Evolutionary conservation across 352 stramenopile species (phyloP).

Genomic region (Globisporangium sylvaticum): DNA sequence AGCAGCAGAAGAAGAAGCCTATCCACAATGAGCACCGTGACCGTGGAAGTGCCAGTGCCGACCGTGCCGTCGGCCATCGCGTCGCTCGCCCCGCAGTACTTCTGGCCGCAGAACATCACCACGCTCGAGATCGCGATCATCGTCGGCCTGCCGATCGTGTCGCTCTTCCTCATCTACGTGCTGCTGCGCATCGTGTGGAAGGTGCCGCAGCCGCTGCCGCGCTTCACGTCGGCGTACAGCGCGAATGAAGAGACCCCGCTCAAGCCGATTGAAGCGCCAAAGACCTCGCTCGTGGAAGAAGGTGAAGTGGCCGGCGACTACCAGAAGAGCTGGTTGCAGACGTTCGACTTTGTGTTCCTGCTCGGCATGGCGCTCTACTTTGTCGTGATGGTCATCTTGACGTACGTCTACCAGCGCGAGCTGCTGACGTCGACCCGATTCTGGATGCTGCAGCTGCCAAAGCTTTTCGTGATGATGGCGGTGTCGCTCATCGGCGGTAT

Average conservation of each 20-base stretch:
- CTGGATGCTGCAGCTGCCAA: slow-evolving; percentile 53
- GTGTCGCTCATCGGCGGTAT: slow-evolving; percentile 63
- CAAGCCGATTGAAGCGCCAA: slow-evolving; percentile 29
- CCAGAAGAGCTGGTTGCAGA: slow-evolving; percentile 45
- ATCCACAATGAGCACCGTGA: slow-evolving; percentile 13
- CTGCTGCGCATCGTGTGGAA: slow-evolving; percentile 66
- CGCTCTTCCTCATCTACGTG: slow-evolving; percentile 54
- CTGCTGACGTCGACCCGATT: slow-evolving; percentile 32
- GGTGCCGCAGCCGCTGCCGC: slow-evolving; percentile 33
- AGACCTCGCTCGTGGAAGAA: slow-evolving; percentile 49
- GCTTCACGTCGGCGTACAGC: slow-evolving; percentile 36
- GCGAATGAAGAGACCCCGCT: slow-evolving; percentile 28
- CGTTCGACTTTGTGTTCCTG: slow-evolving; percentile 61
- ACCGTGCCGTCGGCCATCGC: slow-evolving; percentile 3
- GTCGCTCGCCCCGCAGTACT: slow-evolving; percentile 2
- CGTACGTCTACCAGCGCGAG: slow-evolving; percentile 41
- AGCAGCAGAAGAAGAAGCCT: slow-evolving; percentile 1
- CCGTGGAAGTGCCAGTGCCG: slow-evolving; percentile 12
- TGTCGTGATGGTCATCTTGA: slow-evolving; percentile 35
- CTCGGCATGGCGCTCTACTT: slow-evolving; percentile 48
- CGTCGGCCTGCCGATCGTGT: slow-evolving; percentile 35
- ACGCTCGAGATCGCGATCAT: slow-evolving; percentile 21
- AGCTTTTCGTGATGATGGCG: slow-evolving; percentile 52
- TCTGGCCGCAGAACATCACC: slow-evolving; percentile 29
- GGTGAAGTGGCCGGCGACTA: slow-evolving; percentile 58